Base-by-base conservation (phyloP, 768 basidiomycete species). In the Pholiota molesta region DNA sequence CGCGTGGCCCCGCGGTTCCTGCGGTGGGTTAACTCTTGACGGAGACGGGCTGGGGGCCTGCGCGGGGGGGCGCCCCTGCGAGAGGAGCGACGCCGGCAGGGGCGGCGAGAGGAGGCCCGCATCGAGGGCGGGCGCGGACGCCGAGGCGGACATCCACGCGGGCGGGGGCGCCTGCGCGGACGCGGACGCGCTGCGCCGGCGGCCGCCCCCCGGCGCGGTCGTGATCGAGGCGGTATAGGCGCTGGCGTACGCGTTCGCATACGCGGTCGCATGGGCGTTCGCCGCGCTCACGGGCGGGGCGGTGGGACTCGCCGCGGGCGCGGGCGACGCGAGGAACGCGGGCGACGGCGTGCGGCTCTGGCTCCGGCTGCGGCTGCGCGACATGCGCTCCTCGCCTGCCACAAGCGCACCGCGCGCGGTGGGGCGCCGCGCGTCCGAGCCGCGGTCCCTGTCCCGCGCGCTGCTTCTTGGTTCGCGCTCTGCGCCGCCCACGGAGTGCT, bases 301-400 rank as follows among this genome's bases (percentile, higher is more conserved):
- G 3, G 6, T 26, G 47, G 47, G 35, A 23, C 19, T 49, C 23
- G 52, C 39, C 10, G 55, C n/a, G 5, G 59, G 17, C 7, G 19
- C 40, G 28, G 49, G 31, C 19, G 66, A 62, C 10, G 62, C 60
- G 28, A 67, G 57, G 37, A 68, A 61, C 5, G 77, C 75, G 62
- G 74, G 74, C 52, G 73, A 74, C 11, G 74, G 74, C 53, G 72
- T 73, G 10, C 72, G 67, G 59, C 69, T 71, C 44, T 69, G 65
- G 42, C 69, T 71, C 40, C 69, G 55, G 45, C 68, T 69, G 42
- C 69, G 55, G 28, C 69, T 68, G 51, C 71, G 59, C 42, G 65
- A 66, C 45, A 62, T 65, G 31, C 69, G 59, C 61, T 71, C 71
- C 26, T 65, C 69, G 11, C 65, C 65, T 21, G 57, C 65, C 40